These are phyloP conservation scores for Citrus reticulata DNA, from an alignment of 345 rosid species.

Conservation along the genomic window DNA sequence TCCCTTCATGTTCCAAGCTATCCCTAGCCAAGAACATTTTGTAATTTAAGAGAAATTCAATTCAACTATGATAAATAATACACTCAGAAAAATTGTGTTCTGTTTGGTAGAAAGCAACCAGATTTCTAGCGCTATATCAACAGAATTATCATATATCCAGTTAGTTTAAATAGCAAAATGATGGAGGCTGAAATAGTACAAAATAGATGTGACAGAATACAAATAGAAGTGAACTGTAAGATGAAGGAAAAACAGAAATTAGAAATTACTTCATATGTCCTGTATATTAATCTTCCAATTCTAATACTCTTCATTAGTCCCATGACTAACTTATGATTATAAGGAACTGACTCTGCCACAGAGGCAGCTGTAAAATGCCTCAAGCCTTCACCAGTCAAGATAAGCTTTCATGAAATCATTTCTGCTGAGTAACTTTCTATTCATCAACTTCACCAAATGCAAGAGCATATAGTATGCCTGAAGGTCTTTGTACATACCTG, in stretches of 20 bases:
- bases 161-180: background rate
- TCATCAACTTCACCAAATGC: background rate
- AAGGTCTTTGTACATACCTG: constrained; percentile 44
- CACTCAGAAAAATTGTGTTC: background rate
- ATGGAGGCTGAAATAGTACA: background rate
- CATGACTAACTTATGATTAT: background rate
- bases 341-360: background rate
- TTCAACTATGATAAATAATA: background rate
- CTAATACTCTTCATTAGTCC: background rate
- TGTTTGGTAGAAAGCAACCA: background rate
- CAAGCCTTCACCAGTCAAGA: background rate
- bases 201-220: background rate
- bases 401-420: background rate
- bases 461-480: background rate
- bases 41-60: background rate
- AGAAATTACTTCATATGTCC: background rate
- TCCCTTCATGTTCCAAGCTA: constrained; percentile 33
- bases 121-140: background rate
- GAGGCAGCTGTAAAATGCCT: background rate
- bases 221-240: background rate
- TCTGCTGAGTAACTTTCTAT: background rate
- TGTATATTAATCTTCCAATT: background rate
- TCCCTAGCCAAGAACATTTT: constrained; percentile 33
- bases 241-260: background rate
- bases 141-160: background rate